phyloP scores from a whole-genome alignment of 140 eudicot genomes.

The Senecio squalidus region DNA sequence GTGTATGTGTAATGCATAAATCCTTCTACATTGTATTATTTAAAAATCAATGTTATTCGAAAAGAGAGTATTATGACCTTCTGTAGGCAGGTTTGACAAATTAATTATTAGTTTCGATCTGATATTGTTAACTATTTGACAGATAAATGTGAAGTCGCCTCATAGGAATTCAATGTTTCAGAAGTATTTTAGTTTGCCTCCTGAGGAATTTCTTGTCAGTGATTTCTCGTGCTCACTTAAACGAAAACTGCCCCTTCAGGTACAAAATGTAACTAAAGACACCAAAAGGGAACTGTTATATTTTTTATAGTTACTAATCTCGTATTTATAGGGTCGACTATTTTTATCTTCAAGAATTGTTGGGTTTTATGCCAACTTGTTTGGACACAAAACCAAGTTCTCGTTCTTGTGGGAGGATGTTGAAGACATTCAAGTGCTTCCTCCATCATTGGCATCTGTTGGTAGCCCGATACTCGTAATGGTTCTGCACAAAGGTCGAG shows the following conservation, averaged over 20 bases:
- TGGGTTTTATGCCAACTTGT: slow-evolving; percentile 82
- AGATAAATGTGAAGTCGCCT: slow-evolving; percentile 85
- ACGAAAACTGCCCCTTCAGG: slow-evolving; percentile 90
- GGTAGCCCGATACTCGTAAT: slow-evolving; percentile 80
- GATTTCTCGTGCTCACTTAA: slow-evolving; percentile 86
- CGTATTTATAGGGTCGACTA: slow-evolving; percentile 61
- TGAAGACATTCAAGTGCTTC: slow-evolving; percentile 72
- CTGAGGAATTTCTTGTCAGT: slow-evolving; percentile 84
- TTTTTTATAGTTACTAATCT: background rate
- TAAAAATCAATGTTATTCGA: too few species aligned
- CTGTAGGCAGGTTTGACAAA: too few species aligned
- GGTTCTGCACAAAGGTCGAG: slow-evolving; percentile 71
- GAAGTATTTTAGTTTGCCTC: slow-evolving; percentile 76
- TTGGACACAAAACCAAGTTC: slow-evolving; percentile 79
- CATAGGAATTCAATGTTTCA: slow-evolving; percentile 81
- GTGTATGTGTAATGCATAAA: background rate
- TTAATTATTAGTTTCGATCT: slow-evolving; percentile 1
- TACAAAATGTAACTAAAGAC: slow-evolving; percentile 4
- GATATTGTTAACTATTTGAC: slow-evolving; percentile 18
- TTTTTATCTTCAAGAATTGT: slow-evolving; percentile 82
- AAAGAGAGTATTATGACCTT: too few species aligned
- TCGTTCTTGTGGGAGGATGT: slow-evolving; percentile 93
- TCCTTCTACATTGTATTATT: background rate
- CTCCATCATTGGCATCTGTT: slow-evolving; percentile 70
- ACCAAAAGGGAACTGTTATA: background rate